Base-by-base conservation (phyloP, 2,329 filamentous ascomycete genomes). In the Botrytis squamosa region DNA sequence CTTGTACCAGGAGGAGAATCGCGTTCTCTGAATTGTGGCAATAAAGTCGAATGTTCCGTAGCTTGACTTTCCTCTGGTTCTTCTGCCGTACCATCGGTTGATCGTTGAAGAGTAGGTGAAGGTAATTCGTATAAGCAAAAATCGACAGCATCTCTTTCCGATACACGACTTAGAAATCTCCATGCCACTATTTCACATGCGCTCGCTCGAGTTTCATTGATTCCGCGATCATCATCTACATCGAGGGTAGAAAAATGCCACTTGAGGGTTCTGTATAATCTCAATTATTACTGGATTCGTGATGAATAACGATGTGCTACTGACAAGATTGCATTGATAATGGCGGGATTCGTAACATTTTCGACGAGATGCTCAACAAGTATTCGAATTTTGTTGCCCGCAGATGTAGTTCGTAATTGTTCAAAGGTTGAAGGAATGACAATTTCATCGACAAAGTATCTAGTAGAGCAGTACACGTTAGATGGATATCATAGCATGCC, bases 121-220 rank as follows among this genome's bases (percentile, higher is more conserved):
- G 91, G 90, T 63, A 95, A 88, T 81, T 95, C 92, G 77, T 91
- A 91, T 49, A 94, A 87, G 72, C 93, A 91, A 78, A 87, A 93
- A 72, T 93, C 89, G 40, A 95, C 90, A 14, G 90, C 90, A 78
- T 95, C 92, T 38, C 89, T 85, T 80, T 94, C 91, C 2, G 90
- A 91, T 46, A 94, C 84, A 72, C 89, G 89, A 25, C 89, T 89
- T 52, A 95, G 84, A 77, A 94, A 93, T 57, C 92, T 88, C 91
- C 92, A 94, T 55, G 93, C 93, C 22, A 94, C 91, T 75, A 94
- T 92, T 83, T 95, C 93, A 80, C 92, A 95, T 42, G 91, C 92
- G 79, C 89, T 88, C 33, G 91, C 91, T 71, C 92, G 87, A 22
- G 91, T 88, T 73, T 92, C 88, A 73, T 90, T 89, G 46, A 95